Conservation (phyloP, 768 basidiomycete species). For the Naganishia vaughanmartiniae region DNA sequence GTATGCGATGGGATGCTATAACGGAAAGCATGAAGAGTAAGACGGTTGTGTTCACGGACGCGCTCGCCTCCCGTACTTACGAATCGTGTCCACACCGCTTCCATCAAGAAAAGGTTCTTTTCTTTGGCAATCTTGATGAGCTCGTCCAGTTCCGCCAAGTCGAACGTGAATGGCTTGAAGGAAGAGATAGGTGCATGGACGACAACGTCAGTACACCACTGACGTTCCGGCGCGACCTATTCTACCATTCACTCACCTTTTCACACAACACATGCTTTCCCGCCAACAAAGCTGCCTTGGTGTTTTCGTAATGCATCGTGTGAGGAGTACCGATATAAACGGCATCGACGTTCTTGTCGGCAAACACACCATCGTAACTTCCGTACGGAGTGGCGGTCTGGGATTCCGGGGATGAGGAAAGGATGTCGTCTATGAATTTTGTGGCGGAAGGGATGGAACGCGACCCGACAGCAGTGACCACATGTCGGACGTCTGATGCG, state of each 20-base stretch:
- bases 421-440: conserved; percentile 63
- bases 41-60: conserved; percentile 24
- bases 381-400: conserved; percentile 66
- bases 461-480: conserved; percentile 67
- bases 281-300: conserved; percentile 69
- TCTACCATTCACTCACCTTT: conserved; percentile 54
- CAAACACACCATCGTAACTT: conserved; percentile 69
- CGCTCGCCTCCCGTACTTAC: conserved; percentile 49
- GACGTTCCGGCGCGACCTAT: too few species aligned
- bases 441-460: conserved; percentile 67
- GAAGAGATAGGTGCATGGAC: not conserved
- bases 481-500: conserved; percentile 46
- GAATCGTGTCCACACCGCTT: conserved; percentile 84
- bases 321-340: conserved; percentile 85
- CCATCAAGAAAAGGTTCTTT: conserved; percentile 82
- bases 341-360: conserved; percentile 70
- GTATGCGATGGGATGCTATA: conserved; percentile 47
- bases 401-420: conserved; percentile 41
- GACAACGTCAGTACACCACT: not conserved
- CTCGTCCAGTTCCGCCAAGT: conserved; percentile 69
- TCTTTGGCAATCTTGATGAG: conserved; percentile 72
- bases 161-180: conserved; percentile 66
- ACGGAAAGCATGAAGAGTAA: not conserved
- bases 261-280: conserved; percentile 85
- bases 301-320: conserved; percentile 74